A percentile compares a stretch with the other conserved stretches of the same genome.
Evolutionary conservation across 768 basidiomycete genomes (phyloP).

Genomic region (Mycena haematopus): DNA sequence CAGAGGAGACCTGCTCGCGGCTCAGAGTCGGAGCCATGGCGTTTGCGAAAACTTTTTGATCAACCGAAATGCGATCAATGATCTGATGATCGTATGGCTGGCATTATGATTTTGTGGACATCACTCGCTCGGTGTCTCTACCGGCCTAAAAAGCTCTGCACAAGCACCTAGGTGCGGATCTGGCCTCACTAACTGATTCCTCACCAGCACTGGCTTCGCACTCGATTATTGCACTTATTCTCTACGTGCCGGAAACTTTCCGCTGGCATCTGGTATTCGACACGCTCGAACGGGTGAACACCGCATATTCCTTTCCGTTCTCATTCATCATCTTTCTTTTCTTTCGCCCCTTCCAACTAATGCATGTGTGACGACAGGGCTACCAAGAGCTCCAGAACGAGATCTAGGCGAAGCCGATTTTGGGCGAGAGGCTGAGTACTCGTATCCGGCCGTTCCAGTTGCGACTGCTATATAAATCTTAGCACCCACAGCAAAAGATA

Average conservation of each 20-base stretch:
- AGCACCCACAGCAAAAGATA: not conserved
- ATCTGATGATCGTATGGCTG: too few relatives aligned
- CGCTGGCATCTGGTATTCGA: conserved; percentile 97
- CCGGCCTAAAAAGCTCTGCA: conserved; percentile 96
- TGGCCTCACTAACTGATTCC: conserved; percentile 21
- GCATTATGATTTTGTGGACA: too few relatives aligned
- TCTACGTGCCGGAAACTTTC: conserved; percentile 95
- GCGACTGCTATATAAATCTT: conserved; percentile 30
- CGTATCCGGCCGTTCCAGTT: conserved; percentile 88
- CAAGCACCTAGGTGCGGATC: conserved; percentile 86
- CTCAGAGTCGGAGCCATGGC: conserved; percentile 60
- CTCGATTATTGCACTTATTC: conserved; percentile 91
- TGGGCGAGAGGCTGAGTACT: conserved; percentile 90
- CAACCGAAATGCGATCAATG: conserved; percentile 9
- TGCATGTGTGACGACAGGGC: conserved; percentile 59
- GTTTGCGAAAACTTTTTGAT: conserved; percentile 25
- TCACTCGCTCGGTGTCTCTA: too few relatives aligned
- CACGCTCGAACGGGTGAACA: conserved; percentile 88
- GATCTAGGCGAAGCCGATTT: conserved; percentile 97
- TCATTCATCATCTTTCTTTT: conserved; percentile 1
- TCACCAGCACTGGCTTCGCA: conserved; percentile 90
- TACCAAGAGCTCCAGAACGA: conserved; percentile 99
- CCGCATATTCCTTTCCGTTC: conserved; percentile 24
- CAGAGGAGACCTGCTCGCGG: conserved; percentile 73
- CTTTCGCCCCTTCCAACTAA: conserved; percentile 16